Base-by-base conservation (phyloP, 2,329 filamentous ascomycete genomes). In the Ophiostoma sp. region DNA sequence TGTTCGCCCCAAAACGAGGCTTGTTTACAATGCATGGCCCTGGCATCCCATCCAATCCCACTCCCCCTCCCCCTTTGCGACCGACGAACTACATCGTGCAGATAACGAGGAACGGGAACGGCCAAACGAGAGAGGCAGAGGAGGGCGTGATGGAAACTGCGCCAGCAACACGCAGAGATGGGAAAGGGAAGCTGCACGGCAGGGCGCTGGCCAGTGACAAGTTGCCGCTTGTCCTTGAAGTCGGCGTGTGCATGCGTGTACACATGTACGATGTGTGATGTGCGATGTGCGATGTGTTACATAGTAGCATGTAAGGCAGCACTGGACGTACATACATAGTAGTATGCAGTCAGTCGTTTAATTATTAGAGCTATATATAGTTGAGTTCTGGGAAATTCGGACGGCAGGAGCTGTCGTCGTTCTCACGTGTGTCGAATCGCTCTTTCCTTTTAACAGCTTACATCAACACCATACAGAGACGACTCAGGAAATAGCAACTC, bases 61-160 rank as follows among this genome's bases (percentile, higher is more conserved):
- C 52, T 57, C 52, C 52, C 20, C 44, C 60, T n/a, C n/a, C n/a
- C n/a, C 20, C 3, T 41, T 27, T 27, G 10, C 8, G 52, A 57
- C n/a, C n/a, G 52, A n/a, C 52, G 23, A 57, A 57, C 52, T 57
- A n/a, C 52, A 27, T 57, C 5, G 44, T 57, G 52, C 52, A 57
- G 52, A 31, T 23, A 23, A 54, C 6, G 20, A 27, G 8, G 10
- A 48, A 48, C 44, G 17, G 17, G 44, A 48, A 7, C 8, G 41
- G 41, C 7, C 17, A 4, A n/a, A 20, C 17, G 17, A 48, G 17
- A 4, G 11, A 6, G 27, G 10, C 13, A 11, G 15, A 8, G 31
- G 20, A 36, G 62, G 68, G 69, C 71, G 72, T 72, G 71, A 64
- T 72, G 62, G 57, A 62, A 73, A 71, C 31, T 73, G 72, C 72